A percentile compares a stretch with the other conserved stretches of the same genome.
Evolutionary conservation across 257 asterid genomes (phyloP).

Genomic region (Solanum neorickii): DNA sequence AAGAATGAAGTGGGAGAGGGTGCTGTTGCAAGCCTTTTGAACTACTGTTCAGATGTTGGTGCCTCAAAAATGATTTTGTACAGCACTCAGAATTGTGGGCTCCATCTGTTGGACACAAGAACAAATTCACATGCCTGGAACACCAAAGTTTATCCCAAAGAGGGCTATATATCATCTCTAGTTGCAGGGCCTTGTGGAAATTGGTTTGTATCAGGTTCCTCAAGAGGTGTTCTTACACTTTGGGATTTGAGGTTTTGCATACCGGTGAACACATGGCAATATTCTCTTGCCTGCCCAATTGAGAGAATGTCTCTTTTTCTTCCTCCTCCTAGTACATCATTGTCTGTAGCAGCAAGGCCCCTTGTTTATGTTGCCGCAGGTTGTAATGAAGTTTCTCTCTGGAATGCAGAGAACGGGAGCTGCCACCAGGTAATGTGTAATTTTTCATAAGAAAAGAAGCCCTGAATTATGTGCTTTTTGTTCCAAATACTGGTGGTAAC

Average conservation of each 20-base stretch:
- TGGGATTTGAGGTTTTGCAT: slow-evolving; percentile 98
- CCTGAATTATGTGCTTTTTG: background rate
- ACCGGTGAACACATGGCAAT: slow-evolving; percentile 94
- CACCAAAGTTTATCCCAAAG: slow-evolving; percentile 75
- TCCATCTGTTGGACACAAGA: slow-evolving; percentile 90
- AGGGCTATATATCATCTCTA: slow-evolving; percentile 77
- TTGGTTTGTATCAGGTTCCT: slow-evolving; percentile 97
- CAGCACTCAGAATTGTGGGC: slow-evolving; percentile 86
- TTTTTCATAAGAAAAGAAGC: background rate
- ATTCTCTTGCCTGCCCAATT: slow-evolving; percentile 69
- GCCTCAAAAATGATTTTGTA: slow-evolving; percentile 61
- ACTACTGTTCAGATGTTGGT: slow-evolving; percentile 66
- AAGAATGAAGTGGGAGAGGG: slow-evolving; percentile 66
- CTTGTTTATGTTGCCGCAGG: slow-evolving; percentile 97
- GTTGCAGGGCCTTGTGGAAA: slow-evolving; percentile 95
- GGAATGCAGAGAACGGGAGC: slow-evolving; percentile 99
- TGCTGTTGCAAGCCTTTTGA: slow-evolving; percentile 72
- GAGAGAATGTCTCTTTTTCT: slow-evolving; percentile 90
- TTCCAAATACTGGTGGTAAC: background rate
- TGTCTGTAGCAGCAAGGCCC: slow-evolving; percentile 81
- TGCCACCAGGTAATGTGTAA: slow-evolving; percentile 77
- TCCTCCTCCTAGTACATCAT: slow-evolving; percentile 78
- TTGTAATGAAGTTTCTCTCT: slow-evolving; percentile 88
- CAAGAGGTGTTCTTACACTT: slow-evolving; percentile 90
- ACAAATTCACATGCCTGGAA: slow-evolving; percentile 64